These are phyloP conservation scores for Priceomyces castillae DNA, from an alignment of 805 yeast genomes.

Conservation along the genomic window DNA sequence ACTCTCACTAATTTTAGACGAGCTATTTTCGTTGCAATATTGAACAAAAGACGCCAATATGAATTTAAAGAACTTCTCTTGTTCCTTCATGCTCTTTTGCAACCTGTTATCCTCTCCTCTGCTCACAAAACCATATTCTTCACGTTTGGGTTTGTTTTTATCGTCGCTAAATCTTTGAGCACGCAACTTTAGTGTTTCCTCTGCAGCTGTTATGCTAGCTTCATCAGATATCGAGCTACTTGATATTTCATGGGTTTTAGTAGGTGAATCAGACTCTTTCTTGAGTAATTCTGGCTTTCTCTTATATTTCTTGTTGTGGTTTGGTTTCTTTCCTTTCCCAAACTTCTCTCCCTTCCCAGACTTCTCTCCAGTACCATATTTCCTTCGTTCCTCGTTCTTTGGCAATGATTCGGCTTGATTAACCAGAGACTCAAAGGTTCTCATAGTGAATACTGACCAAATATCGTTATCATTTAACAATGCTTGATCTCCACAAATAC, in stretches of 20 bases:
- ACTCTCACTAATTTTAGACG: slow-evolving; percentile 10
- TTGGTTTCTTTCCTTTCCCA: neutral
- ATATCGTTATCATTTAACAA: neutral
- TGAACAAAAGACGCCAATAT: slow-evolving; percentile 30
- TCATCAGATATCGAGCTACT: neutral
- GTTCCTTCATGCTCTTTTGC: slow-evolving; percentile 40
- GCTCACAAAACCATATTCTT: slow-evolving; percentile 54
- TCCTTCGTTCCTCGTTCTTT: neutral
- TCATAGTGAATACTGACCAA: neutral
- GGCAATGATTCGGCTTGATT: neutral
- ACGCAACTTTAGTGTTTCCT: slow-evolving; percentile 5
- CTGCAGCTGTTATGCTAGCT: neutral
- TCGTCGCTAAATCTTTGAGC: slow-evolving; percentile 4
- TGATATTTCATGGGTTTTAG: neutral
- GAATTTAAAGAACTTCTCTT: slow-evolving; percentile 38
- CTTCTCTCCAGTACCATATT: neutral
- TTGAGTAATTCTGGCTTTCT: neutral
- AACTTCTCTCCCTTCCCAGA: neutral
- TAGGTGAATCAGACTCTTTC: neutral
- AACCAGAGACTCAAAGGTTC: neutral
- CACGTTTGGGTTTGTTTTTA: slow-evolving; percentile 1
- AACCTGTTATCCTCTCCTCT: slow-evolving; percentile 56
- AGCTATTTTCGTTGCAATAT: slow-evolving; percentile 27
- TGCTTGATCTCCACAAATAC: neutral
- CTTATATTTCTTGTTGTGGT: neutral